Evolutionary conservation across 2,329 filamentous ascomycete species (phyloP).

Genomic region (Dothideomycetidae sp.): DNA sequence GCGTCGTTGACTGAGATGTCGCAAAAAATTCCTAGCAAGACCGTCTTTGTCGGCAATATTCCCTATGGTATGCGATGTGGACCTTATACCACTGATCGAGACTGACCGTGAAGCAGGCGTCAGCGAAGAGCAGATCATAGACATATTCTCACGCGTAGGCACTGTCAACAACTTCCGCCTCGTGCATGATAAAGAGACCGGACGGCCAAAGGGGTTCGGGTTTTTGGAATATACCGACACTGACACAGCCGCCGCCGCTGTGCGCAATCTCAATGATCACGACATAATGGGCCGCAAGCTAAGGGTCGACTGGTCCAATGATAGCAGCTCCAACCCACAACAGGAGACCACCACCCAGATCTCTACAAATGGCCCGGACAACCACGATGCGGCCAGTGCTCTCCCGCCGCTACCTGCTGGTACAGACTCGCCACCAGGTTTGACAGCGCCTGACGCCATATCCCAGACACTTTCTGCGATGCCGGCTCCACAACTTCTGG

Average conservation of each 20-base stretch:
- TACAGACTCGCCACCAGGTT: conserved; percentile 65
- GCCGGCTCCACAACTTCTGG: conserved; percentile 75
- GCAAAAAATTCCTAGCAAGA: conserved; percentile 59
- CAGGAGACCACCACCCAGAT: conserved; percentile 16
- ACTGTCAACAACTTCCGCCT: conserved; percentile 84
- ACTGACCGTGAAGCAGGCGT: conserved; percentile 46
- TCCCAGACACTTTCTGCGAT: conserved; percentile 79
- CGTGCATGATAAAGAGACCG: conserved; percentile 90
- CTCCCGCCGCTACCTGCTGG: conserved; percentile 75
- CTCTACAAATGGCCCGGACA: conserved; percentile 29
- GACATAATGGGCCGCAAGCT: conserved; percentile 92
- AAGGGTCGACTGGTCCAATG: conserved; percentile 90
- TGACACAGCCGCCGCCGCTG: conserved; percentile 82
- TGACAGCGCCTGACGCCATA: conserved; percentile 80
- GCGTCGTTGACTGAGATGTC: too few species aligned
- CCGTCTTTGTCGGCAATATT: conserved; percentile 76
- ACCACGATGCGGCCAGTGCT: conserved; percentile 31
- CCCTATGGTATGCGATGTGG: conserved; percentile 48
- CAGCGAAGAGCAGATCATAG: conserved; percentile 88
- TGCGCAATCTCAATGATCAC: conserved; percentile 88
- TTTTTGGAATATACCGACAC: conserved; percentile 92
- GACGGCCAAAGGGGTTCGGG: conserved; percentile 87
- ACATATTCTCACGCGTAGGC: conserved; percentile 82
- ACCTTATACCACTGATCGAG: not conserved
- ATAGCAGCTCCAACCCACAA: conserved; percentile 53